Conservation (phyloP, 495 filamentous ascomycete genomes). For the Penicillium herquei region DNA sequence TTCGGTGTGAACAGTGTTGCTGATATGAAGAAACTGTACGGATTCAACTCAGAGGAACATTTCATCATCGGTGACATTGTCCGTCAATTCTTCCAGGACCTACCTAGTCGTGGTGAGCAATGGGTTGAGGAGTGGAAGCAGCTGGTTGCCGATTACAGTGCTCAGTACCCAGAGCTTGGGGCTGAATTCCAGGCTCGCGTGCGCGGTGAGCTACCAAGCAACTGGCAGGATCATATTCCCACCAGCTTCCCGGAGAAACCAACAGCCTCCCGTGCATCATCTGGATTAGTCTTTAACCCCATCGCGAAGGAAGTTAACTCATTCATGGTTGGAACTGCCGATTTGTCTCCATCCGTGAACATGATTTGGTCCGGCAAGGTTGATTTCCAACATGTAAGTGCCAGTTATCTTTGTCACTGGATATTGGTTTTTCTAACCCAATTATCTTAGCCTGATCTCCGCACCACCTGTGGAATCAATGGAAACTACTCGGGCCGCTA, state of each 20-base stretch:
- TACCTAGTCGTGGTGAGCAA: slow-evolving; percentile 36
- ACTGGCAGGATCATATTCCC: slow-evolving; percentile 47
- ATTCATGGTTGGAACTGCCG: slow-evolving; percentile 60
- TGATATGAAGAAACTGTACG: slow-evolving; percentile 47
- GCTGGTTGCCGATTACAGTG: slow-evolving; percentile 39
- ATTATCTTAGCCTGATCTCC: slow-evolving; percentile 34
- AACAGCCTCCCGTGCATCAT: slow-evolving; percentile 49
- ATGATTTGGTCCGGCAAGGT: slow-evolving; percentile 54
- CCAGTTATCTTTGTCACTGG: neutral
- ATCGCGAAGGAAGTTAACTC: slow-evolving; percentile 43
- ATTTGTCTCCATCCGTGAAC: slow-evolving; percentile 57
- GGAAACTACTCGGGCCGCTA: slow-evolving; percentile 51
- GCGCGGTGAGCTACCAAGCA: slow-evolving; percentile 41
- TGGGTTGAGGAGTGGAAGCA: slow-evolving; percentile 46
- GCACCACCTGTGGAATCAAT: slow-evolving; percentile 44
- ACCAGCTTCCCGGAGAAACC: slow-evolving; percentile 7
- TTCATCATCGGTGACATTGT: slow-evolving; percentile 48
- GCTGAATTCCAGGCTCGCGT: slow-evolving; percentile 47
- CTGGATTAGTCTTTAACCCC: slow-evolving; percentile 51
- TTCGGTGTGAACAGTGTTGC: slow-evolving; percentile 47
- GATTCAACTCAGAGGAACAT: slow-evolving; percentile 42
- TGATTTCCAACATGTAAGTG: slow-evolving; percentile 52
- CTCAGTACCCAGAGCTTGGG: slow-evolving; percentile 44
- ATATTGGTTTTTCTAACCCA: neutral
- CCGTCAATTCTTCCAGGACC: slow-evolving; percentile 48